These are phyloP conservation scores for Penicillium canariense DNA, from an alignment of 495 filamentous ascomycete genomes.

Conservation along the genomic window DNA sequence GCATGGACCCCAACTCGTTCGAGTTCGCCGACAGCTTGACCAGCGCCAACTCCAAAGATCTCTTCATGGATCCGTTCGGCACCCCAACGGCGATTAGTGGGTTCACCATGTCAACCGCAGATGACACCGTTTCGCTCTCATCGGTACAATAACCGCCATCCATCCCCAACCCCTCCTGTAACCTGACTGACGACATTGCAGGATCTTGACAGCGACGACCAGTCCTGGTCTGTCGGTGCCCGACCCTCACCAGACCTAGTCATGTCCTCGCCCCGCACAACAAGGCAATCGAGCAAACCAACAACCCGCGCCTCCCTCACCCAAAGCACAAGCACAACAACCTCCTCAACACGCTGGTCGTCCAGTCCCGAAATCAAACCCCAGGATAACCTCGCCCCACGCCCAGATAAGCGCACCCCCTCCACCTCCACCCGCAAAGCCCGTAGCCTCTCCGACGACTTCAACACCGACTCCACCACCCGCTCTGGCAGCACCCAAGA, in stretches of 20 bases:
- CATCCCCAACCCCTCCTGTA: neutral
- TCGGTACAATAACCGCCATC: conserved; percentile 26
- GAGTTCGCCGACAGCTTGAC: conserved; percentile 38
- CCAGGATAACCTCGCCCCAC: conserved; percentile 25
- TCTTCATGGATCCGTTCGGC: conserved; percentile 36
- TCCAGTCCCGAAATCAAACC: conserved; percentile 36
- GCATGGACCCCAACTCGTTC: conserved; percentile 36
- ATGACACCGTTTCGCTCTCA: conserved; percentile 35
- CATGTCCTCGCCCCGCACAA: conserved; percentile 15
- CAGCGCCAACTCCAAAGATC: conserved; percentile 34
- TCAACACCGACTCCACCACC: conserved; percentile 17
- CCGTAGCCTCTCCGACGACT: conserved; percentile 33
- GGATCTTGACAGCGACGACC: conserved; percentile 47
- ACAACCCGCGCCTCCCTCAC: conserved; percentile 12
- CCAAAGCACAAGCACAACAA: conserved; percentile 13
- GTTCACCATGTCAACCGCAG: conserved; percentile 35
- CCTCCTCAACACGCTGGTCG: conserved; percentile 29
- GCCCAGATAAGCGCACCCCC: conserved; percentile 17
- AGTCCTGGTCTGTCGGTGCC: conserved; percentile 32
- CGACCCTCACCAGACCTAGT: conserved; percentile 25
- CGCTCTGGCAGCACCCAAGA: conserved; percentile 13
- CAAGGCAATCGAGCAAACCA: too few relatives aligned
- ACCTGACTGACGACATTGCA: too few relatives aligned
- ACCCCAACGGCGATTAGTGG: conserved; percentile 36
- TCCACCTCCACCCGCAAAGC: conserved; percentile 28